phyloP scores from a whole-genome alignment of 75 land plant species.

The Pinus taeda region DNA sequence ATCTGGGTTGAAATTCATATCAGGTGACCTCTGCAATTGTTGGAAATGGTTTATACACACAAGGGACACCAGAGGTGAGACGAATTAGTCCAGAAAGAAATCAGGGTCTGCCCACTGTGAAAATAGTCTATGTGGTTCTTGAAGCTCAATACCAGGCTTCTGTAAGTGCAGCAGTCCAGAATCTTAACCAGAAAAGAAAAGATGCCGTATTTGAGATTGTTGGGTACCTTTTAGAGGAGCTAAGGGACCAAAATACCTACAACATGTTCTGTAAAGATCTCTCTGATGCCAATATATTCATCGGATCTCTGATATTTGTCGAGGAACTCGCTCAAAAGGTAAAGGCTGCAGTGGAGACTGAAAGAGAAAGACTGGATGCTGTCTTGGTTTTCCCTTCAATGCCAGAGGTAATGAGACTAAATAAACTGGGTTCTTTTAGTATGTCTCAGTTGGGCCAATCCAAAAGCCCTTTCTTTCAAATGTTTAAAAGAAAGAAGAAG shows the following conservation, averaged over 20 bases:
- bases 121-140: conserved; percentile 91
- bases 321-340: conserved; percentile 97
- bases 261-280: conserved; percentile 78
- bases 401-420: conserved; percentile 99
- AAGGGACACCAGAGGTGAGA: conserved; percentile 56
- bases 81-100: conserved; percentile 66
- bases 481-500: conserved; percentile 81
- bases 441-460: conserved; percentile 98
- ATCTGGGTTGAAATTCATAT: neutral
- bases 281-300: conserved; percentile 90
- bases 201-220: conserved; percentile 82
- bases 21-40: conserved; percentile 15
- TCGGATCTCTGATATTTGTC: conserved; percentile 96
- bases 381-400: conserved; percentile 99
- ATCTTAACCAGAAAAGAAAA: conserved; percentile 45
- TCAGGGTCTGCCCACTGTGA: conserved; percentile 63
- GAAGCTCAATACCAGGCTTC: conserved; percentile 99
- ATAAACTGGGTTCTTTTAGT: conserved; percentile 93
- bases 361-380: conserved; percentile 92
- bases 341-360: conserved; percentile 82
- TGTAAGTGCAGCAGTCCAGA: conserved; percentile 77
- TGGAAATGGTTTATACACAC: conserved; percentile 77
- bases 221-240: conserved; percentile 98
- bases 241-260: conserved; percentile 72
- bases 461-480: conserved; percentile 93